phyloP scores from a whole-genome alignment of 2,329 filamentous ascomycete genomes.

The Colletotrichum musae region DNA sequence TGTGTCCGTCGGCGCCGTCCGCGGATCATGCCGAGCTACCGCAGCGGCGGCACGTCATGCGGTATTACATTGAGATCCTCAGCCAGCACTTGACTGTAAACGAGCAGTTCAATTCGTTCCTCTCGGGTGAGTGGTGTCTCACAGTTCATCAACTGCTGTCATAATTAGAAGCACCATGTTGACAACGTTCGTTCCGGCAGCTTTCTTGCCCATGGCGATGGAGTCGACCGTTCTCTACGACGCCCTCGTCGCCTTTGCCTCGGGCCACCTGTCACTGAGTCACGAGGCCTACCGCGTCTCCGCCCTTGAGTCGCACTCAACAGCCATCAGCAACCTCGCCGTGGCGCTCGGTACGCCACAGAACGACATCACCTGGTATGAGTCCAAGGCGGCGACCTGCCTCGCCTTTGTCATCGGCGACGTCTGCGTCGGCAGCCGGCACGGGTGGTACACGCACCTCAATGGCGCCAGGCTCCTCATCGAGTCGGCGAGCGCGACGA shows the following conservation, averaged over 20 bases:
- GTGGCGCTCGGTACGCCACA: slow-evolving; percentile 26
- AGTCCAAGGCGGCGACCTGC: slow-evolving; percentile 37
- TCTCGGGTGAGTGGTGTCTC: slow-evolving; percentile 26
- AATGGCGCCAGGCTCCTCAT: slow-evolving; percentile 39
- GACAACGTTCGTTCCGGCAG: background rate
- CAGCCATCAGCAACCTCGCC: slow-evolving; percentile 31
- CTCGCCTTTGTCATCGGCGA: slow-evolving; percentile 37
- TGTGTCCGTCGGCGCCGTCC: background rate
- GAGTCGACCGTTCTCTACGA: slow-evolving; percentile 40
- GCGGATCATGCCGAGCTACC: slow-evolving; percentile 22
- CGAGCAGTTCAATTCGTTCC: slow-evolving; percentile 37
- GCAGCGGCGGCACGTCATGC: slow-evolving; percentile 34
- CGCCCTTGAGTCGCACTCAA: slow-evolving; percentile 33
- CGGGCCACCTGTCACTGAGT: slow-evolving; percentile 35
- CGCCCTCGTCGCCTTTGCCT: slow-evolving; percentile 36
- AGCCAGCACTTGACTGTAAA: slow-evolving; percentile 33
- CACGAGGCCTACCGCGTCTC: slow-evolving; percentile 25
- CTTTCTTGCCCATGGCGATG: slow-evolving; percentile 42
- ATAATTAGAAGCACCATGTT: too few relatives aligned
- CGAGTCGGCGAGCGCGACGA: slow-evolving; percentile 19
- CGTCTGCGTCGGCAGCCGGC: slow-evolving; percentile 28
- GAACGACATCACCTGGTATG: slow-evolving; percentile 33
- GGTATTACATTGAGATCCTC: slow-evolving; percentile 36
- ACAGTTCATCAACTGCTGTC: background rate
- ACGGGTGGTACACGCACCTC: slow-evolving; percentile 38